These are phyloP conservation scores for Pseudohalonectria lignicola DNA, from an alignment of 2,329 filamentous ascomycete species.

Conservation along the genomic window DNA sequence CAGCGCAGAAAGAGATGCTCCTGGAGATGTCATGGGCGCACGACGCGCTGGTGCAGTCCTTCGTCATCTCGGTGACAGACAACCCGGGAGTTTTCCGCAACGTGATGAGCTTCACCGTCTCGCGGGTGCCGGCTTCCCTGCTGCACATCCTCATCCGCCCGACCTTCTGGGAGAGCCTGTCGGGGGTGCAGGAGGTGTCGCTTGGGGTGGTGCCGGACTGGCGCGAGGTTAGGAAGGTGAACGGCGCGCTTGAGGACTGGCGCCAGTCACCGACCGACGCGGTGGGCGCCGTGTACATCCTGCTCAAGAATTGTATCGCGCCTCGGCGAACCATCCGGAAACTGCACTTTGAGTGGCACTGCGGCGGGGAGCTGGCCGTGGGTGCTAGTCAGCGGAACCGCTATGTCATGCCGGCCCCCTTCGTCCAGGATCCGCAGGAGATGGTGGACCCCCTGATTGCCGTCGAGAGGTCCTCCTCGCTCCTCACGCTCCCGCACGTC, in stretches of 20 bases:
- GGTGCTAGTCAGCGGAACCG: slow-evolving; percentile 51
- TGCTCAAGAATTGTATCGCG: slow-evolving; percentile 40
- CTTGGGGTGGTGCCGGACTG: slow-evolving; percentile 56
- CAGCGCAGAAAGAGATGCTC: slow-evolving; percentile 56
- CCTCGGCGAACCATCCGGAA: slow-evolving; percentile 37
- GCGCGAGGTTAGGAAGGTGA: slow-evolving; percentile 44
- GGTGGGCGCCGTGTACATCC: slow-evolving; percentile 30
- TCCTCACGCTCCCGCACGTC: slow-evolving; percentile 37
- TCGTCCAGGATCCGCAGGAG: slow-evolving; percentile 22
- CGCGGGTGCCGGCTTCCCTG: slow-evolving; percentile 52
- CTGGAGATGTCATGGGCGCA: slow-evolving; percentile 60
- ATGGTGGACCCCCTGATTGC: slow-evolving; percentile 20
- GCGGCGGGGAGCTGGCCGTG: slow-evolving; percentile 55
- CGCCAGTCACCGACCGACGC: not conserved
- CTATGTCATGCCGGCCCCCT: slow-evolving; percentile 51
- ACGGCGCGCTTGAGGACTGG: slow-evolving; percentile 35
- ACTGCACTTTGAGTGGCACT: slow-evolving; percentile 55
- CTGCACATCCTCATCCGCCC: slow-evolving; percentile 41
- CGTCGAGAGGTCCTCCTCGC: slow-evolving; percentile 10
- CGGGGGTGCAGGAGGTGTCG: slow-evolving; percentile 40
- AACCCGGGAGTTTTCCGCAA: slow-evolving; percentile 40
- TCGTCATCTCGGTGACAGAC: slow-evolving; percentile 53
- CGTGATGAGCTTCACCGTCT: slow-evolving; percentile 50
- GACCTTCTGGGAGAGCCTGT: slow-evolving; percentile 52
- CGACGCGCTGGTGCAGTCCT: slow-evolving; percentile 56